Evolutionary conservation across 1,284 basidiomycete genomes (phyloP), one percentile per base, ranked within the genome.

Genomic region (Wolfiporia cocos): DNA sequence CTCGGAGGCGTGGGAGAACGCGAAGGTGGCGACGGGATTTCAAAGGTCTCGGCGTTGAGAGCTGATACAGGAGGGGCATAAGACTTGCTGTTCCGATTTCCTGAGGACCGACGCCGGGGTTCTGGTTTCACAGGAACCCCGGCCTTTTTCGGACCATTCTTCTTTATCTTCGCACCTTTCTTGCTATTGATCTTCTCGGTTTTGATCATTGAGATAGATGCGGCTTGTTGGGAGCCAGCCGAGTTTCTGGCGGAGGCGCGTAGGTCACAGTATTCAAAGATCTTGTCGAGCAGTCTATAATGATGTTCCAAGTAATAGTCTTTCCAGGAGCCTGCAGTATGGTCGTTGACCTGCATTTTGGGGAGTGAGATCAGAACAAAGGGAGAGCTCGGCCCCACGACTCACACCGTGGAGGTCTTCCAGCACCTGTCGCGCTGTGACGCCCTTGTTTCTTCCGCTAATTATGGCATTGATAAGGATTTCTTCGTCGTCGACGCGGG

Each of bases 231-330:
- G n/a, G n/a, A n/a, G n/a, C n/a, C n/a, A n/a, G n/a, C n/a, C n/a
- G n/a, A n/a, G n/a, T n/a, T n/a, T n/a, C n/a, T n/a, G n/a, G n/a
- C n/a, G n/a, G n/a, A n/a, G n/a, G n/a, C n/a, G n/a, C n/a, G n/a
- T n/a, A n/a, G n/a, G n/a, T n/a, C n/a, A n/a, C n/a, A n/a, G n/a
- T n/a, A n/a, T n/a, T n/a, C n/a, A n/a, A n/a, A n/a, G n/a, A n/a
- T n/a, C n/a, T n/a, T n/a, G n/a, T n/a, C n/a, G n/a, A n/a, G n/a
- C 10, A 40, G 14, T 3, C 30, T 28, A 20, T 40, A 28, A 14
- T 10, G 22, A 53, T 85, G 69, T 43, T 85, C 81, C 15, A 86
- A 68, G 49, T 79, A 85, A 52, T 83, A 81, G 52, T 85, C 82
- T 53, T 82, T 85, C 81, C 81, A 85, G 17, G 80, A 49, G 47